A percentile compares a stretch with the other conserved stretches of the same genome.
Conservation (phyloP, 176 grass and related monocot species). For the Phoenix roebelenii region DNA sequence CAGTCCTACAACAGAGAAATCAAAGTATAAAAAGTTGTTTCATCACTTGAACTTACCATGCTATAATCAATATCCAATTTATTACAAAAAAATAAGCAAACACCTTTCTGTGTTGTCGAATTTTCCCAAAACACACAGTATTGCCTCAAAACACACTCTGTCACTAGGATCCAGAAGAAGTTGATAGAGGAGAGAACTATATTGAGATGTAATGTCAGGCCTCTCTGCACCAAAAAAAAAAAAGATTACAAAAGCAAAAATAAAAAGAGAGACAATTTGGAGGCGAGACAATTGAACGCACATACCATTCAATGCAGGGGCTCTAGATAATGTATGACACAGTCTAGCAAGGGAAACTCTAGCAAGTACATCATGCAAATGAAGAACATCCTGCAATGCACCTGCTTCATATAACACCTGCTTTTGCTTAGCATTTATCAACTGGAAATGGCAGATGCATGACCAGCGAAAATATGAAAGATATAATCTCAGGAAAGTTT, state of each 20-base stretch:
- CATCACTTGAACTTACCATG: too few species aligned
- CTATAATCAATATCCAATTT: neutral
- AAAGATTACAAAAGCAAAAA: neutral
- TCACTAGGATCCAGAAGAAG: slow-evolving; percentile 98
- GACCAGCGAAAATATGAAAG: neutral
- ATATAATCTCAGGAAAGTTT: too few species aligned
- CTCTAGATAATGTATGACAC: slow-evolving; percentile 87
- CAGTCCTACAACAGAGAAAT: slow-evolving; percentile 43
- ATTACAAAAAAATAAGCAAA: slow-evolving; percentile 3
- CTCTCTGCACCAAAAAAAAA: slow-evolving; percentile 47
- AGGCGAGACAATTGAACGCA: slow-evolving; percentile 22
- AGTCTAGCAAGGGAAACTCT: slow-evolving; percentile 94
- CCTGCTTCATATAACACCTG: slow-evolving; percentile 55
- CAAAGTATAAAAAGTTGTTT: slow-evolving; percentile 1
- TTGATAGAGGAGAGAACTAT: slow-evolving; percentile 94
- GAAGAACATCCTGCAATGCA: slow-evolving; percentile 96
- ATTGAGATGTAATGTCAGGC: slow-evolving; percentile 83
- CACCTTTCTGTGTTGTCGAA: slow-evolving; percentile 94
- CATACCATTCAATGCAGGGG: slow-evolving; percentile 80
- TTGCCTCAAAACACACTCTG: slow-evolving; percentile 99
- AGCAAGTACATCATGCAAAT: slow-evolving; percentile 98
- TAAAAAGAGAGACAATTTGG: slow-evolving; percentile 5
- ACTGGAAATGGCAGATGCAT: neutral
- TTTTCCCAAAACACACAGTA: slow-evolving; percentile 96
- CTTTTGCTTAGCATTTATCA: slow-evolving; percentile 11